Percentiles rank a stretch among this genome's conserved stretches.
These are phyloP conservation scores for Exophiala viscosa DNA, from an alignment of 2,329 filamentous ascomycete species.

Conservation along the genomic window DNA sequence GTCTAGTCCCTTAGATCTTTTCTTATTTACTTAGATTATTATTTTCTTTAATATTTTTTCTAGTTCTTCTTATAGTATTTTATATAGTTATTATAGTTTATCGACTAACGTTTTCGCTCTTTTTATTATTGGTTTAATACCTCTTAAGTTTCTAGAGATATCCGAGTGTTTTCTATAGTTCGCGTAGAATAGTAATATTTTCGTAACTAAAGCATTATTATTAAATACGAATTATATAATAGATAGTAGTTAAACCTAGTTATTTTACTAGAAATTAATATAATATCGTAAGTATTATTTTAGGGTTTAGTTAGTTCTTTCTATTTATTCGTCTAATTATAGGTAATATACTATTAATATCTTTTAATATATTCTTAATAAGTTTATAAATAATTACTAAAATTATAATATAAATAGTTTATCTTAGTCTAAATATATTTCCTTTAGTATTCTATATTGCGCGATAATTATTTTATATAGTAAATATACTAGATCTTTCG, in stretches of 20 bases:
- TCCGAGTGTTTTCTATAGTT: conserved; percentile 11
- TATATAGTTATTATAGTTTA: no score
- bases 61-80: no score
- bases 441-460: neutral
- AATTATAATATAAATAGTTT: neutral
- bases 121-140: conserved; percentile 3
- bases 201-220: conserved; percentile 1
- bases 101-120: conserved; percentile 3
- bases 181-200: conserved; percentile 9
- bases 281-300: conserved; percentile 20
- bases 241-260: conserved; percentile 5
- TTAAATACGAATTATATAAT: conserved; percentile 3
- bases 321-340: conserved; percentile 16
- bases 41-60: no score
- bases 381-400: neutral
- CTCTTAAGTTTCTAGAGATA: neutral
- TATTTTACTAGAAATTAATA: conserved; percentile 19
- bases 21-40: no score
- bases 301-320: conserved; percentile 21
- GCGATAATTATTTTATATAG: neutral
- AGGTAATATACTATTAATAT: conserved; percentile 13
- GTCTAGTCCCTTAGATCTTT: no score
- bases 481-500: neutral
- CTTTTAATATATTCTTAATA: conserved; percentile 8
- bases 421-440: no score